Evolutionary conservation across 805 yeast genomes (phyloP), one percentile per base, ranked within the genome.

Genomic region (Debaryomyces hansenii): DNA sequence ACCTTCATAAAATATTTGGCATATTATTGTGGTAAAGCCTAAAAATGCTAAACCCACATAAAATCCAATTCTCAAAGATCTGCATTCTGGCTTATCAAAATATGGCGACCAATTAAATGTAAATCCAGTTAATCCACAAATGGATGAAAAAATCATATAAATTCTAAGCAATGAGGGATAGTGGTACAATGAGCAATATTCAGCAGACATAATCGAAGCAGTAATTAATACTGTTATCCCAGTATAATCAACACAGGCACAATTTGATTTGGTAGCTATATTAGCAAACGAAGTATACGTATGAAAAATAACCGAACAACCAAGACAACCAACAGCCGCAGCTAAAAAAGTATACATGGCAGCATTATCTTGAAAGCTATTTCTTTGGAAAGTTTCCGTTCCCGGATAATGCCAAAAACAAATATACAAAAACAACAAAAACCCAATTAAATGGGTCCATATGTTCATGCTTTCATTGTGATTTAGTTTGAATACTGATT

Each of bases 381-480:
- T 70, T 5, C 55, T 52, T 5, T 50, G 47, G 59, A 72, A 87
- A 1, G 78, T 76, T 3, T 63, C 68, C 0, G 91, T 74, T 2
- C 62, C 53, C 9, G 97, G 97, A 56, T 79, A 85, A 51, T 84
- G 87, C 53, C 67, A 69, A 11, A 82, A 37, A 10, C 81, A 75
- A 15, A 91, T 56, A 52, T 82, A 84, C 0, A 77, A 42, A 62
- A 91, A 67, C 24, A 80, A 57, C 2, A 80, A 27, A 2, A 86
- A 78, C 11, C 97, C 98, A 1, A 82, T 31, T 11, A 89, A 58
- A 69, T 92, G 99, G 0, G 96, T 79, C 98, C 99, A 92, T 46
- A 92, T 90, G 66, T 94, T 94, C 60, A 87, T 78, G 0, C 96
- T 79, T 64, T 92, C 99, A 62, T 92, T 92, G 67, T 94, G 98